Base-by-base conservation (phyloP, 495 filamentous ascomycete genomes). In the Xylaria longipes region DNA sequence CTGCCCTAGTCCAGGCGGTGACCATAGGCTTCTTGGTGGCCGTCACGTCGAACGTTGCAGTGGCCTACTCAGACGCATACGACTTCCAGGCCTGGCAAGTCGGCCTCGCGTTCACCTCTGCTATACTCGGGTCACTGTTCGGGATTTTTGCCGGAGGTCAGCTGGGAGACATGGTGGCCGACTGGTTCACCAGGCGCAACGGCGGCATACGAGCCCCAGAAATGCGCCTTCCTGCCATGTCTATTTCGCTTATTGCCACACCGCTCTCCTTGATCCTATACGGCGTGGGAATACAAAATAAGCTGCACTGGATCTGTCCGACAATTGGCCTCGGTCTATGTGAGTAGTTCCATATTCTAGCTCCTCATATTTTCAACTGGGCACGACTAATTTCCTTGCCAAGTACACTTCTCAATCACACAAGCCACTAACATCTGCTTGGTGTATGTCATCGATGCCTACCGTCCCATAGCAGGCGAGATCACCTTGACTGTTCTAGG, bases 11-110 rank as follows among this genome's bases (percentile, higher is more conserved):
- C 1, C 80, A 84, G 68, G 79, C 85, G 14, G 84, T 84, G 8
- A 88, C 85, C 2, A 85, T 88, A 46, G 85, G 87, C 1, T 87
- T 87, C 75, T 76, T 88, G 17, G 84, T 88, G 0, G 86, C 86
- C 27, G 81, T 89, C 14, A 80, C 82, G 0, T 87, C 85, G 31
- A 88, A 87, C 73, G 84, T 86, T 11, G 82, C 83, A 0, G 71
- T 82, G 0, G 87, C 86, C 9, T 89, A 84, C 70, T 46, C 74
- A 9, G 64, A 71, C 3, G 74, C 82, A 4, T 89, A 89, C 71
- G 73, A 74, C 25, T 87, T 87, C 67, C 66, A 77, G 50, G 74
- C 86, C 8, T 88, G 80, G 77, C 83, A 88, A 65, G 81, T 83
- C 1, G 87, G 86, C 2, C 79, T 88, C 0, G 85, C 82, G 74